Evolutionary conservation across 2,329 filamentous ascomycete genomes (phyloP).

Genomic region (Paracamarosporium sp.): DNA sequence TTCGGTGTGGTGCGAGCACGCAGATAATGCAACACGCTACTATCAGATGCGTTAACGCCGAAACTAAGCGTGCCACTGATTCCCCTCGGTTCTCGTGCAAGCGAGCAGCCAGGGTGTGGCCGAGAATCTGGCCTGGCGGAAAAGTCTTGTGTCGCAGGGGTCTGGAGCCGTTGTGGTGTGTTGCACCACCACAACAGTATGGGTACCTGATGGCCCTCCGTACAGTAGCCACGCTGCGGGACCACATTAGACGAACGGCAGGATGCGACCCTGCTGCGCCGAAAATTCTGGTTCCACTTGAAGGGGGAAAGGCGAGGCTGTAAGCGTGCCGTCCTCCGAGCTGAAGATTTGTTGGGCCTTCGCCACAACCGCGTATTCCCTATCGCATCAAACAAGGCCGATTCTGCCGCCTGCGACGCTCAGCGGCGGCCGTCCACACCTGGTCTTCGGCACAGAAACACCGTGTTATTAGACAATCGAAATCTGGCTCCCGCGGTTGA

Average conservation of each 20-base stretch:
- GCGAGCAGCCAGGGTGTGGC: slow-evolving; percentile 4
- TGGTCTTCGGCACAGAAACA: slow-evolving; percentile 10
- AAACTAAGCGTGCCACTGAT: slow-evolving; percentile 23
- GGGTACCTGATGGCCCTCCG: slow-evolving; percentile 1
- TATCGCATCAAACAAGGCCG: not conserved
- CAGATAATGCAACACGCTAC: slow-evolving; percentile 13
- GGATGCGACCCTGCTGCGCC: not conserved
- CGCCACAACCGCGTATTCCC: slow-evolving; percentile 4
- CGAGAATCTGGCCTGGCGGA: slow-evolving; percentile 5
- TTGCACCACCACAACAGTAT: not conserved
- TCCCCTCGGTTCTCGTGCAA: slow-evolving; percentile 7
- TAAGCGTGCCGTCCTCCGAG: not conserved
- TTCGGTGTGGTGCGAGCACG: slow-evolving; percentile 3
- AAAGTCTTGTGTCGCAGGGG: not conserved
- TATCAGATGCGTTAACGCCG: slow-evolving; percentile 17
- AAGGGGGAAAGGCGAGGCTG: not conserved
- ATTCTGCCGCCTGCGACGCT: not conserved
- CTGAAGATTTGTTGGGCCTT: slow-evolving; percentile 7
- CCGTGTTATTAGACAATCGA: not conserved
- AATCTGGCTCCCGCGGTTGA: not conserved
- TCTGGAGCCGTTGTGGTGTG: not conserved
- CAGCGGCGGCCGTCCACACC: slow-evolving; percentile 4
- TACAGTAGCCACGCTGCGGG: not conserved
- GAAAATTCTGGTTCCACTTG: not conserved
- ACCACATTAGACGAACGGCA: not conserved